Conservation (phyloP, 768 basidiomycete genomes). For the Mycena galopus region DNA sequence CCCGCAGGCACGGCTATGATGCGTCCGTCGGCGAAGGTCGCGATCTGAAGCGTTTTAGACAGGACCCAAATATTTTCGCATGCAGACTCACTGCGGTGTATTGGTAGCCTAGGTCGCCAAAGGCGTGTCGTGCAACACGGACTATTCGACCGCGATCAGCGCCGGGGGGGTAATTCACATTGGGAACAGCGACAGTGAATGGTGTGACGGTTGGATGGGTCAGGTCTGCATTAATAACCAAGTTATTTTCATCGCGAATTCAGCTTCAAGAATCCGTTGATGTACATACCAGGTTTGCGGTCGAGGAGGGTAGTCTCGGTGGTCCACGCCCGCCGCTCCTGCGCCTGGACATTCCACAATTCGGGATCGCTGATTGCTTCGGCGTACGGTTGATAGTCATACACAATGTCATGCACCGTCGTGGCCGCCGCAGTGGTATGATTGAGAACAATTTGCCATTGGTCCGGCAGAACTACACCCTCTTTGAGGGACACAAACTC, state of each 20-base stretch:
- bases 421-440: not conserved
- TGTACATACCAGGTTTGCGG: not conserved
- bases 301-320: slow-evolving; percentile 12
- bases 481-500: slow-evolving; percentile 18
- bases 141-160: not conserved
- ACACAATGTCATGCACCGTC: not conserved
- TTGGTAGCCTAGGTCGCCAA: not conserved
- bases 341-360: slow-evolving; percentile 17
- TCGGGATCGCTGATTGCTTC: slow-evolving; percentile 4
- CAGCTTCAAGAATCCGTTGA: too few relatives aligned
- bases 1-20: slow-evolving; percentile 17
- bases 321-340: slow-evolving; percentile 9
- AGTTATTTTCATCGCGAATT: too few relatives aligned
- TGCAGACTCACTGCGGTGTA: slow-evolving; percentile 4
- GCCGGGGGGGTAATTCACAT: slow-evolving; percentile 12
- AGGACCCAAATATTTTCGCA: not conserved
- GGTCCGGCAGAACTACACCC: slow-evolving; percentile 18
- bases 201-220: slow-evolving; percentile 5
- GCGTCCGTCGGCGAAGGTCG: slow-evolving; percentile 15
- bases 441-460: not conserved
- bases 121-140: not conserved
- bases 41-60: not conserved
- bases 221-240: not conserved
- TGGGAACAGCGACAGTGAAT: slow-evolving; percentile 3
- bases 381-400: slow-evolving; percentile 19